These are phyloP conservation scores for Ganoderma leucocontextum DNA, from an alignment of 1,284 basidiomycete genomes.

Conservation along the genomic window DNA sequence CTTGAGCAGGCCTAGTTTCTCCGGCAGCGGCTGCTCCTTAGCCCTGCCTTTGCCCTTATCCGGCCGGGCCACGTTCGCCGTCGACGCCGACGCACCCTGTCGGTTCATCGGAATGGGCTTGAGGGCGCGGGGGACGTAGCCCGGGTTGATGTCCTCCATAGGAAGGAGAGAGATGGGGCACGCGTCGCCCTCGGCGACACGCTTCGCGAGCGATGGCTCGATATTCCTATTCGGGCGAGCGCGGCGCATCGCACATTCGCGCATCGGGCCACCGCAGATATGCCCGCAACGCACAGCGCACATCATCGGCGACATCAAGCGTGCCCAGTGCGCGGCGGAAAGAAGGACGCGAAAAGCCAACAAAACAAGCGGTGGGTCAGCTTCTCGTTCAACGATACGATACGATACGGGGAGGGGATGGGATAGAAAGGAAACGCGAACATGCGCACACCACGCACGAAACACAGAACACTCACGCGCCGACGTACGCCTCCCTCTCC, in stretches of 20 bases:
- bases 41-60: constrained; percentile 48
- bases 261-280: not conserved
- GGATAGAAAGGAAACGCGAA: constrained; percentile 10
- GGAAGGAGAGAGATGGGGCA: constrained; percentile 80
- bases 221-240: constrained; percentile 56
- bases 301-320: constrained; percentile 16
- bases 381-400: constrained; percentile 8
- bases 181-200: constrained; percentile 78
- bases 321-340: not conserved
- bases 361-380: constrained; percentile 14
- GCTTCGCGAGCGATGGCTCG: constrained; percentile 63
- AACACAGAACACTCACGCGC: constrained; percentile 60
- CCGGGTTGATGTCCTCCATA: constrained; percentile 85
- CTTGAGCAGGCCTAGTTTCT: constrained; percentile 56
- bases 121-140: constrained; percentile 61
- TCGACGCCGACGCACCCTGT: not conserved
- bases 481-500: constrained; percentile 78
- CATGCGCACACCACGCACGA: constrained; percentile 11
- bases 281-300: constrained; percentile 2
- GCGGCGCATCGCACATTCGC: constrained; percentile 8
- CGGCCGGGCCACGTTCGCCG: constrained; percentile 33
- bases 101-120: constrained; percentile 46
- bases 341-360: constrained; percentile 8
- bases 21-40: constrained; percentile 40
- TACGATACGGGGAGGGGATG: not conserved